Evolutionary conservation across 805 yeast genomes (phyloP).

Genomic region (Pichia phayaonensis): DNA sequence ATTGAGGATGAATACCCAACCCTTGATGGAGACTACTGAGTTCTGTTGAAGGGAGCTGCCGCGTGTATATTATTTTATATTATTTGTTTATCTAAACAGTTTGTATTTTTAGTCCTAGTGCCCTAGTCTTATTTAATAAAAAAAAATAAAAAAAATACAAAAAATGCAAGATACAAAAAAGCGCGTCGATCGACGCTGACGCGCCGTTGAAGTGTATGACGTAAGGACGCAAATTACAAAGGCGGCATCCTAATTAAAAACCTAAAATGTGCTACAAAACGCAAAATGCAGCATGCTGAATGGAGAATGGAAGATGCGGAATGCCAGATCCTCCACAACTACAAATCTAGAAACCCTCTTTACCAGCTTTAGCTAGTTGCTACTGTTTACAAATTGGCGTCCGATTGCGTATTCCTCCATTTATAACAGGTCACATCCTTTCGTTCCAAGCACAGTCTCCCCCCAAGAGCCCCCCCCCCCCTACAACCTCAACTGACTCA

Average conservation of each 20-base stretch:
- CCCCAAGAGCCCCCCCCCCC: too few relatives aligned
- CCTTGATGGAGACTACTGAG: conserved; percentile 11
- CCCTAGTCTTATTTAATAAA: too few relatives aligned
- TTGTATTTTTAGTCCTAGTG: not conserved
- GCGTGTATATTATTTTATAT: not conserved
- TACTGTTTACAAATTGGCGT: not conserved
- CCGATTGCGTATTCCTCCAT: not conserved
- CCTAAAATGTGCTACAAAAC: too few relatives aligned
- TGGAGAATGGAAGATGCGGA: too few relatives aligned
- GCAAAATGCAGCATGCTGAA: too few relatives aligned
- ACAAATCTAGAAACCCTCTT: not conserved
- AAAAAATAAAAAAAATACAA: too few relatives aligned
- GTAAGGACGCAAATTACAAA: too few relatives aligned
- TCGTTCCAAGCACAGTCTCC: not conserved
- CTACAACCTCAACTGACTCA: not conserved
- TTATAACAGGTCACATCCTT: not conserved
- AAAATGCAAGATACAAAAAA: too few relatives aligned
- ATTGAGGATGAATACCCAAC: conserved; percentile 14
- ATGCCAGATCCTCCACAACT: not conserved
- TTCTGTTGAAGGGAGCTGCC: not conserved
- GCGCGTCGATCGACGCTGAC: too few relatives aligned
- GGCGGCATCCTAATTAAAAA: too few relatives aligned
- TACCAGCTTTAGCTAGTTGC: not conserved
- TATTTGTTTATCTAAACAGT: not conserved
- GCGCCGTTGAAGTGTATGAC: too few relatives aligned